Conservation (phyloP, 1,284 basidiomycete species). For the Schizophyllum amplum region DNA sequence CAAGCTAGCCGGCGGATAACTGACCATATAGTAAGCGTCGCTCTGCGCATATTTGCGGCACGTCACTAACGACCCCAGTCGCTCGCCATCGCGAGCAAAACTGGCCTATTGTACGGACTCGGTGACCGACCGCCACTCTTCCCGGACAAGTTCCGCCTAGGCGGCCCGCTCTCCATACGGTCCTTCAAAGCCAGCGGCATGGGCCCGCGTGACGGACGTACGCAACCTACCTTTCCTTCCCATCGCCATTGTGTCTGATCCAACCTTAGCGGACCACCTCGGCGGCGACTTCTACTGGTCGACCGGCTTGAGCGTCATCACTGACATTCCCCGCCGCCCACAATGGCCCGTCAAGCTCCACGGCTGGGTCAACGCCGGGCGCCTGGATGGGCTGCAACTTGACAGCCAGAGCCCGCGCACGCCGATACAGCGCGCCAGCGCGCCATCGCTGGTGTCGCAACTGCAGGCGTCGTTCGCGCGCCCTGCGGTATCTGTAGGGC, state of each 20-base stretch:
- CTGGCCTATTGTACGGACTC: slow-evolving; percentile 57
- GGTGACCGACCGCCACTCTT: slow-evolving; percentile 41
- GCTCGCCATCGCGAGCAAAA: slow-evolving; percentile 53
- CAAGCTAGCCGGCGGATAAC: slow-evolving; percentile 56
- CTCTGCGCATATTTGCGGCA: not conserved
- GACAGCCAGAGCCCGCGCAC: not conserved
- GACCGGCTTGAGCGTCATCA: slow-evolving; percentile 73
- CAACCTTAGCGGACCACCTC: slow-evolving; percentile 59
- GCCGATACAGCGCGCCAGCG: slow-evolving; percentile 5
- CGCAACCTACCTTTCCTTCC: slow-evolving; percentile 17
- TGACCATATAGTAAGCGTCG: slow-evolving; percentile 44
- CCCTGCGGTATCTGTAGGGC: slow-evolving; percentile 73
- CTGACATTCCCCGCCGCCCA: slow-evolving; percentile 69
- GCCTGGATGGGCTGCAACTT: slow-evolving; percentile 50
- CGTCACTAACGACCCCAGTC: slow-evolving; percentile 31
- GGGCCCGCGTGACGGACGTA: slow-evolving; percentile 77
- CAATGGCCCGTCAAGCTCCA: slow-evolving; percentile 91
- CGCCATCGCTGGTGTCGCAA: not conserved
- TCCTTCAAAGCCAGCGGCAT: slow-evolving; percentile 82
- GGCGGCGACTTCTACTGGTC: slow-evolving; percentile 91
- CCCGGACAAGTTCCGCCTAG: slow-evolving; percentile 88
- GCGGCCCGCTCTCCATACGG: slow-evolving; percentile 86
- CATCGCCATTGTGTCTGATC: not conserved
- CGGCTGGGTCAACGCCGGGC: slow-evolving; percentile 79
- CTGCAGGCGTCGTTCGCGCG: slow-evolving; percentile 22